phyloP scores from a whole-genome alignment of 2,329 filamentous ascomycete genomes.

The Podosphaera xanthii region DNA sequence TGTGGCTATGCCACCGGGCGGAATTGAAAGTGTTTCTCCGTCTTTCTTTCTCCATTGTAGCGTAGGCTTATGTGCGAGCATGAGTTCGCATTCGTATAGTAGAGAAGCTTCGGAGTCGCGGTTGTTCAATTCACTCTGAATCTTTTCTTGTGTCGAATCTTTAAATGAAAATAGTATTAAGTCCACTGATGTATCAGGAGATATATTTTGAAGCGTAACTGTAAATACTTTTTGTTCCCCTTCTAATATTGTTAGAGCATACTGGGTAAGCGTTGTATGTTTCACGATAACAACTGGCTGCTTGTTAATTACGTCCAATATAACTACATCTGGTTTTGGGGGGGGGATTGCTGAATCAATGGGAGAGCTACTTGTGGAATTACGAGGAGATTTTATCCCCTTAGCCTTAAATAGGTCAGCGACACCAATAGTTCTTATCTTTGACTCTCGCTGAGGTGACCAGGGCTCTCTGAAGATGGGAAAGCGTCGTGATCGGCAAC shows the following conservation, averaged over 20 bases:
- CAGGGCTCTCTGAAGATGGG: slow-evolving; percentile 62
- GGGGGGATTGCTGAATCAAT: slow-evolving; percentile 19
- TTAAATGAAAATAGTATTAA: slow-evolving; percentile 75
- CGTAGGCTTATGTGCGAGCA: slow-evolving; percentile 52
- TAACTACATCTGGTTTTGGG: slow-evolving; percentile 28
- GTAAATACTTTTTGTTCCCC: slow-evolving; percentile 62
- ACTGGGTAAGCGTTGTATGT: slow-evolving; percentile 57
- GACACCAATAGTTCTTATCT: slow-evolving; percentile 56
- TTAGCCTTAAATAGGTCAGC: slow-evolving; percentile 19
- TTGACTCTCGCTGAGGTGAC: slow-evolving; percentile 44
- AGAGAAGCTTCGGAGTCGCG: slow-evolving; percentile 60
- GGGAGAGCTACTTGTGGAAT: slow-evolving; percentile 18
- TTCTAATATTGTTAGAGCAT: slow-evolving; percentile 77
- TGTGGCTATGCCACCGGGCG: slow-evolving; percentile 40
- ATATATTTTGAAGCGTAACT: slow-evolving; percentile 60
- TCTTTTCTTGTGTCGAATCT: slow-evolving; percentile 59
- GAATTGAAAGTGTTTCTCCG: slow-evolving; percentile 33
- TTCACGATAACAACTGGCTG: slow-evolving; percentile 61
- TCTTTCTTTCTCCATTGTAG: slow-evolving; percentile 30
- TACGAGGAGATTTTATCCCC: slow-evolving; percentile 13
- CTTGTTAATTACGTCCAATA: slow-evolving; percentile 51
- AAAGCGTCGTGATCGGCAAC: slow-evolving; percentile 65
- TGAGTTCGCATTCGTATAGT: slow-evolving; percentile 66
- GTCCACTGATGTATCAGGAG: slow-evolving; percentile 47
- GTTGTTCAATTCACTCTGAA: slow-evolving; percentile 52